Base-by-base conservation (phyloP, 768 basidiomycete species). In the Phanerochaete carnosa region DNA sequence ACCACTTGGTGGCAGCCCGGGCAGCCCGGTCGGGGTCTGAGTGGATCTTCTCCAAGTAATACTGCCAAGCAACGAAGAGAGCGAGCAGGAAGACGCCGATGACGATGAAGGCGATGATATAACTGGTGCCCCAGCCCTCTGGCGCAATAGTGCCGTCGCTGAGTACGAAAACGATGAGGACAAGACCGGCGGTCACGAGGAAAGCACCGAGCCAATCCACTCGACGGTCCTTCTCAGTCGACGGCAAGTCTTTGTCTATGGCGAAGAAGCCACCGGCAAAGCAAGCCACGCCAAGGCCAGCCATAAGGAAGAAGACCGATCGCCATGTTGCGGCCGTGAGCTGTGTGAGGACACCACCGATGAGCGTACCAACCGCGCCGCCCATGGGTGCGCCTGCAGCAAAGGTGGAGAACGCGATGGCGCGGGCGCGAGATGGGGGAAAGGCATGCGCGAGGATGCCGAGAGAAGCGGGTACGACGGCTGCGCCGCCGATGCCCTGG, bases 341-440 rank as follows among this genome's bases (percentile, higher is more conserved):
- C 65, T 92, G 81, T 0, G 87, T 89, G 22, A 92, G 72, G 1
- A 87, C 74, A n/a, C 90, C 92, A 19, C 93, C 92, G 0, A 92
- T 60, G 0, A 85, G 73, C 30, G 79, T 78, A 1, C 94, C 93
- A 15, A 94, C 73, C 0, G 84, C 88, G 0, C 81, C 89, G 0
- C 94, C 94, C 5, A 95, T 68, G 0, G 94, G 93, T 0, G 89
- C 91, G 28, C 95, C 95, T 0, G 92, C 91, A 0, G 88, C 80
- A 64, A 94, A 95, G 0, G 88, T 85, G 0, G 94, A 84, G 63
- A 95, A 96, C 0, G 92, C 94, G 0, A 85, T 72, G 1, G 90
- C 85, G 11, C 94, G 83, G 0, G 86, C 79, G 13, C 76, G 76
- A 0, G 88, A 87, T 0, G 82, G 79, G 3, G 89, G 87, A 70